Evolutionary conservation across 257 asterid genomes (phyloP), one percentile per base, ranked within the genome.

Genomic region (Petunia secreta): DNA sequence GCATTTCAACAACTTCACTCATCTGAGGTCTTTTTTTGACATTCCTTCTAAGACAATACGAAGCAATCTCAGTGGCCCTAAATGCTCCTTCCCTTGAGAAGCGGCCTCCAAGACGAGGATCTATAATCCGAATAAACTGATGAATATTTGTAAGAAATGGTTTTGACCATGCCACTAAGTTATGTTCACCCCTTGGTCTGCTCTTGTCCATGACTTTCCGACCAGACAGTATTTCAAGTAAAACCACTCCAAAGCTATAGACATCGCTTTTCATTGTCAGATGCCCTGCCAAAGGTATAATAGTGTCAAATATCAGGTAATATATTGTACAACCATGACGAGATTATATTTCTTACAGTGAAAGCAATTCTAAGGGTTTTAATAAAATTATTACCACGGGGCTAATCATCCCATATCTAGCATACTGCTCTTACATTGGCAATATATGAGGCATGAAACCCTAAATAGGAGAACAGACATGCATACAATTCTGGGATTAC

Each of bases 221-320:
- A 9, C 97, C 98, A 1, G 90, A 81, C 37, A 92, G 44, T 80
- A 94, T 71, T 82, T 94, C 97, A 1, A 92, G 97, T 80, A 94
- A 55, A 68, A 94, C 98, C 39, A 94, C 96, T 10, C 98, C 98
- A 43, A 93, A 93, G 78, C 97, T 90, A 75, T 93, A 93, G 63
- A 93, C 97, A 9, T 94, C 98, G 15, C 98, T 94, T 89, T 89
- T 92, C 2, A 93, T 89, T 11, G 98, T 88, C 77, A 94, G 81
- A 83, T 92, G 96, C 2, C 98, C 98, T 94, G 87, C 75, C 63
- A 78, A 40, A 75, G 60, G 55, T 44, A 25, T 46, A 44, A 36
- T 63, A 36, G 63, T 16, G 39, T 16, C 54, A 69, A 46, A 9
- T 9, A 69, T 69, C 10, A 46, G 59, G 75, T 16, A 10, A 44